Evolutionary conservation across 75 land plant species (phyloP).

Genomic region (Pinus taeda): DNA sequence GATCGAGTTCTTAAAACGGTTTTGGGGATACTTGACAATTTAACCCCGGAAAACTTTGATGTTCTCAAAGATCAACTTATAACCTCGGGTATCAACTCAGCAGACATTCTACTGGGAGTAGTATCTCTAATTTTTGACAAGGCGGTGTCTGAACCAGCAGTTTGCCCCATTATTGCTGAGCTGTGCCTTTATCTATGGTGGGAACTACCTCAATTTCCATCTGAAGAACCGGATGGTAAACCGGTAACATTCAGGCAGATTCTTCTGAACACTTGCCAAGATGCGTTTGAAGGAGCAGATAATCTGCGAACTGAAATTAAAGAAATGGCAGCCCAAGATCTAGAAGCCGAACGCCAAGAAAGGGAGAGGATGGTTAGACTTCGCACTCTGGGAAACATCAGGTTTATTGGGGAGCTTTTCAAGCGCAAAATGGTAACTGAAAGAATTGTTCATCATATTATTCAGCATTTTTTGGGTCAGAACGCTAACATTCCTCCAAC

Average conservation of each 20-base stretch:
- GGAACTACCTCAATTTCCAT: slow-evolving; percentile 68
- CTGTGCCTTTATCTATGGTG: slow-evolving; percentile 72
- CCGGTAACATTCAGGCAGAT: slow-evolving; percentile 78
- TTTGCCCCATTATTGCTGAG: slow-evolving; percentile 83
- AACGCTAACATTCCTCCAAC: slow-evolving; percentile 66
- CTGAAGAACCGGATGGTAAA: slow-evolving; percentile 56
- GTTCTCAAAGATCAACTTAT: background rate
- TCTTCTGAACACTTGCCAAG: slow-evolving; percentile 82
- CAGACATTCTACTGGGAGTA: no score
- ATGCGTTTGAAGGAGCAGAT: slow-evolving; percentile 91
- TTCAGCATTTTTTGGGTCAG: slow-evolving; percentile 71
- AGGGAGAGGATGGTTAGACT: slow-evolving; percentile 77
- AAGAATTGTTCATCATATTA: slow-evolving; percentile 86
- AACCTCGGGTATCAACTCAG: no score
- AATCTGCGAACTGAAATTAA: slow-evolving; percentile 56
- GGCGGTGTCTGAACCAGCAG: slow-evolving; percentile 89
- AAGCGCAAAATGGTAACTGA: slow-evolving; percentile 85
- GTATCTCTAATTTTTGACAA: no score
- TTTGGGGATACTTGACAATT: slow-evolving; percentile 83
- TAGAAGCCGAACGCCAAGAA: slow-evolving; percentile 75
- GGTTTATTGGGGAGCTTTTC: slow-evolving; percentile 87
- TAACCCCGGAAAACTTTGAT: slow-evolving; percentile 91
- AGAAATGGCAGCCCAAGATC: slow-evolving; percentile 68
- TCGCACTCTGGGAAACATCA: slow-evolving; percentile 82
- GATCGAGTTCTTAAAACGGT: slow-evolving; percentile 76